These are phyloP conservation scores for Casaregolazyma suthepensis DNA, from an alignment of 1,139 yeast species.

Conservation along the genomic window DNA sequence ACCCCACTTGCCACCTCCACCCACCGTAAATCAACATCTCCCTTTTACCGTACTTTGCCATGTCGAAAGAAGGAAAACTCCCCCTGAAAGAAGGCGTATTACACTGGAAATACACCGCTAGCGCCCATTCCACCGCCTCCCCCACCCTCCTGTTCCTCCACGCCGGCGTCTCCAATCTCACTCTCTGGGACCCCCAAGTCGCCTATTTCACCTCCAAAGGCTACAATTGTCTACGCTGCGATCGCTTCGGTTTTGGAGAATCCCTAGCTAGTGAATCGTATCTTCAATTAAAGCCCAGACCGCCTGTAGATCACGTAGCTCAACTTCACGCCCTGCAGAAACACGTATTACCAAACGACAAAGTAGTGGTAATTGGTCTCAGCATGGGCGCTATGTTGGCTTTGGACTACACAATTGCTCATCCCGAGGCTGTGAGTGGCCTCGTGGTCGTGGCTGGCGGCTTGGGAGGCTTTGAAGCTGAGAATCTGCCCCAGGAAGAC, in stretches of 20 bases:
- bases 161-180: constrained; percentile 8
- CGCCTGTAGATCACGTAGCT: not conserved
- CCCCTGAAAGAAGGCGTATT: not conserved
- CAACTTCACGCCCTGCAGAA: not conserved
- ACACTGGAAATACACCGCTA: not conserved
- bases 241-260: not conserved
- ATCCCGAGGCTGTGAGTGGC: constrained; percentile 5
- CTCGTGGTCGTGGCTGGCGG: constrained; percentile 6
- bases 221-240: not conserved
- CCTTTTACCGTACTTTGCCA: not conserved
- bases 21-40: not conserved
- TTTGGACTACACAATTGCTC: constrained; percentile 2
- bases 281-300: not conserved
- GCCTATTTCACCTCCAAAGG: constrained; percentile 1
- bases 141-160: constrained; percentile 4
- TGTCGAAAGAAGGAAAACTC: not conserved
- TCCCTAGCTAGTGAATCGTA: not conserved
- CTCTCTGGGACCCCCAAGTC: constrained; percentile 8
- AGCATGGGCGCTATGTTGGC: constrained; percentile 7
- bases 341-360: not conserved
- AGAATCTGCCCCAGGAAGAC: constrained; percentile 1
- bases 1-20: not conserved
- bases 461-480: constrained; percentile 1
- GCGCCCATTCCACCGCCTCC: not conserved
- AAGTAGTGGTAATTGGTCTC: constrained; percentile 3